Base-by-base conservation (phyloP, 176 grass and related monocot genomes). In the Secale cereale region DNA sequence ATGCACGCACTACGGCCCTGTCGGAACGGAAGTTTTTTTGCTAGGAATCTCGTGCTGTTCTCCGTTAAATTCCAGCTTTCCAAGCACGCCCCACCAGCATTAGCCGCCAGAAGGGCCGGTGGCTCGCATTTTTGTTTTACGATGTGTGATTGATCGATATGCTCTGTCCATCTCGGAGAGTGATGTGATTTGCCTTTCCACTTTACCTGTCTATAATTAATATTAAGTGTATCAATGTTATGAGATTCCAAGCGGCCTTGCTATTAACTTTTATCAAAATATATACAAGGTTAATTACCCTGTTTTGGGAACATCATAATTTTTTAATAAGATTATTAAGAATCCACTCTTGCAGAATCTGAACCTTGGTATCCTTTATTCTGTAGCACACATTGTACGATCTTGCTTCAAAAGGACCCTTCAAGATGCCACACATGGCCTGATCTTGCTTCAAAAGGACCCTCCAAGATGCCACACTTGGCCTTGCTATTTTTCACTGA, bases 11-110 rank as follows among this genome's bases (percentile, higher is more conserved):
- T 86, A 64, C 20, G 33, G 36, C 54, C 26, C 35, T 4, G 22
- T 77, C 71, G 76, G 52, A 74, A 83, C 43, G 76, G 74, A 74
- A 29, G 57, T 87, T 88, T 88, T 88, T 26, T 3, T 73, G 52
- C 45, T 39, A 43, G 28, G 73, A 39, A 52, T 9, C 78, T 9
- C 78, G 43, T 82, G 39, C 17, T 31, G 74, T 88, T 86, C 45
- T 25, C 50, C 40, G 14, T 22, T 26, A 87, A 65, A 67, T 66
- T 33, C 20, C 70, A 40, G 32, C 17, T 9, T 77, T 61, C 14
- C 43, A 68, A 65, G 37, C 59, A 81, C 19, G 14, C 62, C 40
- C 7, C 62, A 33, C 1, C 6, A 63, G 48, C 48, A 52, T 52
- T 78, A 65, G 16, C 36, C 60, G 4, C 31, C 14, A 4, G 54